Conservation (phyloP, 805 yeast species). For the Pichia nanzhaoensis region DNA sequence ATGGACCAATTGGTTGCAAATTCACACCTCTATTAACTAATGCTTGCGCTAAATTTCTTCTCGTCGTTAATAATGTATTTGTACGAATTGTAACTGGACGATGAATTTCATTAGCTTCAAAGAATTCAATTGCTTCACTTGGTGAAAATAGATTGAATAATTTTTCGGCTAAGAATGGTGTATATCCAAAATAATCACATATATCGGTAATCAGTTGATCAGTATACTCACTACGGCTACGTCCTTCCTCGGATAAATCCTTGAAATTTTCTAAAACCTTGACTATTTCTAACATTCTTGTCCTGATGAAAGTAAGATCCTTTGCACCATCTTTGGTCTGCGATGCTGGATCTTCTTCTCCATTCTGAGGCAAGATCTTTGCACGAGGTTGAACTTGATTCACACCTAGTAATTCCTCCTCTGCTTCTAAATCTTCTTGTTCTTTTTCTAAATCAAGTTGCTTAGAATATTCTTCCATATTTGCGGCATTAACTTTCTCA, state of each 20-base stretch:
- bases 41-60: slow-evolving; percentile 93
- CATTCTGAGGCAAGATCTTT: slow-evolving; percentile 68
- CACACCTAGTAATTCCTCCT: slow-evolving; percentile 52
- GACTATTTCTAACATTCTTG: slow-evolving; percentile 92
- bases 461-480: slow-evolving; percentile 73
- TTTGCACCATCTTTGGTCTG: slow-evolving; percentile 30
- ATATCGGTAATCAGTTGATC: slow-evolving; percentile 78
- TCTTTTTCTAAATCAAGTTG: slow-evolving; percentile 54
- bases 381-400: slow-evolving; percentile 66
- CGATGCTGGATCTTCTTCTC: slow-evolving; percentile 40
- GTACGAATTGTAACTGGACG: slow-evolving; percentile 97
- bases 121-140: slow-evolving; percentile 94
- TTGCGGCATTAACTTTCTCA: slow-evolving; percentile 68
- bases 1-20: slow-evolving; percentile 90
- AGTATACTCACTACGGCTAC: slow-evolving; percentile 75
- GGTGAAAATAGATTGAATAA: slow-evolving; percentile 88
- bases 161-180: slow-evolving; percentile 88
- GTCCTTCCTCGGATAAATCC: slow-evolving; percentile 75
- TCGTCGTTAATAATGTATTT: slow-evolving; percentile 89
- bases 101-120: slow-evolving; percentile 96
- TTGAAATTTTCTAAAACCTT: slow-evolving; percentile 90
- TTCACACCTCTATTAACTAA: slow-evolving; percentile 95
- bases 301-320: slow-evolving; percentile 76
- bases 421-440: slow-evolving; percentile 57
- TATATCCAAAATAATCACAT: slow-evolving; percentile 89